phyloP scores from a whole-genome alignment of 2,329 filamentous ascomycete species.

The Botrytis elliptica region DNA sequence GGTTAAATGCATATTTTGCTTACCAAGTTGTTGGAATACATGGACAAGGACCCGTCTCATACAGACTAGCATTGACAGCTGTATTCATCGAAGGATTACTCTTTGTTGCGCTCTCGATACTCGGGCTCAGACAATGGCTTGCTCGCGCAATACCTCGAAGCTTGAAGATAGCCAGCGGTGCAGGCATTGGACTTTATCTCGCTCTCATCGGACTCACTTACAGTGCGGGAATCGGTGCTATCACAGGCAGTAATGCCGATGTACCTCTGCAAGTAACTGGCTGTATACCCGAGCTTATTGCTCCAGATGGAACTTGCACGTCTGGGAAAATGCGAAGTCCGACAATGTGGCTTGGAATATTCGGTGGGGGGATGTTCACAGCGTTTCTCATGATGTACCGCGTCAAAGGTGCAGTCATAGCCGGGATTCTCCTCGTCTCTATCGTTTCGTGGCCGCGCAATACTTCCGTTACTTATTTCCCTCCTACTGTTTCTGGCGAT shows the following conservation, averaged over 20 bases:
- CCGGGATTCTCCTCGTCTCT: constrained; percentile 78
- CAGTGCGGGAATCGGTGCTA: constrained; percentile 75
- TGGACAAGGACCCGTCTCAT: constrained; percentile 71
- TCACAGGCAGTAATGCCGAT: constrained; percentile 69
- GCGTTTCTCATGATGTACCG: constrained; percentile 80
- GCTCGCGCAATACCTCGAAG: constrained; percentile 78
- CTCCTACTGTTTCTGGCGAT: constrained; percentile 67
- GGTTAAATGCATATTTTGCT: constrained; percentile 83
- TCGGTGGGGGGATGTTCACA: constrained; percentile 79
- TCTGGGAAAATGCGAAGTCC: constrained; percentile 76
- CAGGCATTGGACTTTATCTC: constrained; percentile 78
- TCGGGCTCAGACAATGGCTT: constrained; percentile 85
- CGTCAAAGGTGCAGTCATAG: constrained; percentile 82
- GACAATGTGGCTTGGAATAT: constrained; percentile 84
- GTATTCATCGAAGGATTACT: constrained; percentile 88
- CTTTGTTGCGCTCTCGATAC: constrained; percentile 74
- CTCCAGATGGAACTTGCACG: constrained; percentile 57
- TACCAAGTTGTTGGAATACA: constrained; percentile 75
- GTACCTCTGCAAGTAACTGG: constrained; percentile 73
- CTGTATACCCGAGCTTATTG: constrained; percentile 37
- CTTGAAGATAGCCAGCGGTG: constrained; percentile 83
- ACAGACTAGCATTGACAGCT: constrained; percentile 73
- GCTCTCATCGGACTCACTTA: constrained; percentile 74
- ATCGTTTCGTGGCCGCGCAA: constrained; percentile 84
- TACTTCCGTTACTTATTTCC: constrained; percentile 78